Base-by-base conservation (phyloP, 2,329 filamentous ascomycete genomes). In the Uncinocarpus reesii region DNA sequence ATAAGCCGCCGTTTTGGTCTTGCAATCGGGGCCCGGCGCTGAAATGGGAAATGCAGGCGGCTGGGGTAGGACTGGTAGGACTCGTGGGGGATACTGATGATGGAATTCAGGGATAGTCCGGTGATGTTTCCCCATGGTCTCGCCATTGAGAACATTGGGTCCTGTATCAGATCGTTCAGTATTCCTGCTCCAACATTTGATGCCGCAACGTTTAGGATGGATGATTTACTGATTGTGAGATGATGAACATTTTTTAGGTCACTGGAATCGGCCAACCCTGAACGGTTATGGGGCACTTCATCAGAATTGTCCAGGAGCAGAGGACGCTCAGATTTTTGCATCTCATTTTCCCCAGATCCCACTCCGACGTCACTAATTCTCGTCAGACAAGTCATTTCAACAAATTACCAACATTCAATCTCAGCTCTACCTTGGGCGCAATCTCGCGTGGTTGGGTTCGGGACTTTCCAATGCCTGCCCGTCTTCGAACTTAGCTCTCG, bases 81-180 rank as follows among this genome's bases (percentile, higher is more conserved):
- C 16, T 24, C 18, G 3, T 1, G 20, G 18, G 4, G n/a, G 24
- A 5, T 13, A 2, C 2, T 42, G 40, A 21, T 29, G 38, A 42
- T n/a, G 15, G n/a, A 10, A 4, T 13, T 31, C 6, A 8, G 26
- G n/a, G 2, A 13, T 10, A 2, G 24, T 2, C 21, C 20, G 3
- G 8, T 42, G 24, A 7, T n/a, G 26, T 3, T 21, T 28, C 10
- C n/a, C 40, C 4, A 6, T 26, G 3, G 28, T 20, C 26, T 42
- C 40, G 26, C 7, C 16, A 21, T 31, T 20, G 1, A 16, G 15
- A 21, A 21, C 40, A 13, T 18, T 13, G 15, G 26, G 1, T 21
- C 40, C 40, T 32, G n/a, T 42, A 31, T 32, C 15, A 13, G n/a
- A 31, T 21, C n/a, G 15, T 32, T 42, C 40, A 42, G 28, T n/a